These are phyloP conservation scores for Houttuynia cordata DNA, from an alignment of 164 flowering plant genomes.

Conservation along the genomic window DNA sequence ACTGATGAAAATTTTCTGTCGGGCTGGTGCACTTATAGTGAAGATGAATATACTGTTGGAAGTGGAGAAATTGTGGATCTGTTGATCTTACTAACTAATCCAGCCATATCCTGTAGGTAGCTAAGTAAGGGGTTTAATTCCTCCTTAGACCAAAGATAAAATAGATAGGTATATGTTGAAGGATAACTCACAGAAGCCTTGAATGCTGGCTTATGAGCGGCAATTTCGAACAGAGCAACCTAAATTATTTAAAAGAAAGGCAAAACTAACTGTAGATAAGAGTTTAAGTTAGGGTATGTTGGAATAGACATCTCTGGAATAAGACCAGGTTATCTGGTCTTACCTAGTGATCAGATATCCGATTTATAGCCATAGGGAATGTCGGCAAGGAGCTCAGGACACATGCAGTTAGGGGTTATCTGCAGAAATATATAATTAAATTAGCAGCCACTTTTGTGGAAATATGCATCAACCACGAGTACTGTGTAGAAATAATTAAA, in stretches of 20 bases:
- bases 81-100: conserved; percentile 66
- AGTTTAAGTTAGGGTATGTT: not conserved
- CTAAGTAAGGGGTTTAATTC: not conserved
- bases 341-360: conserved; percentile 93
- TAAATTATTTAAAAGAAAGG: too few species aligned
- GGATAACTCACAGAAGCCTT: conserved; percentile 59
- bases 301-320: not conserved
- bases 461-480: not conserved
- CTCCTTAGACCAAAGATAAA: too few species aligned
- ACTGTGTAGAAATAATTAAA: too few species aligned
- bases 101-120: conserved; percentile 62
- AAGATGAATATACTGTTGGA: conserved; percentile 61
- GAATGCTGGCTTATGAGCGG: conserved; percentile 81
- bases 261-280: too few species aligned
- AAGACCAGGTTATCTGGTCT: conserved; percentile 4
- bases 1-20: not conserved
- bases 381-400: conserved; percentile 88
- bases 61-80: conserved; percentile 62
- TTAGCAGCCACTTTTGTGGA: not conserved
- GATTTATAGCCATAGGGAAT: conserved; percentile 91
- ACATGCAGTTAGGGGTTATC: conserved; percentile 86
- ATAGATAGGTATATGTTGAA: not conserved
- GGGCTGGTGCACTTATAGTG: conserved; percentile 37
- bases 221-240: conserved; percentile 92
- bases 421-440: conserved; percentile 5